Percentiles rank a stretch among this genome's conserved stretches.
Conservation (phyloP, 2,329 filamentous ascomycete species). For the Hypomyces rosellus region DNA sequence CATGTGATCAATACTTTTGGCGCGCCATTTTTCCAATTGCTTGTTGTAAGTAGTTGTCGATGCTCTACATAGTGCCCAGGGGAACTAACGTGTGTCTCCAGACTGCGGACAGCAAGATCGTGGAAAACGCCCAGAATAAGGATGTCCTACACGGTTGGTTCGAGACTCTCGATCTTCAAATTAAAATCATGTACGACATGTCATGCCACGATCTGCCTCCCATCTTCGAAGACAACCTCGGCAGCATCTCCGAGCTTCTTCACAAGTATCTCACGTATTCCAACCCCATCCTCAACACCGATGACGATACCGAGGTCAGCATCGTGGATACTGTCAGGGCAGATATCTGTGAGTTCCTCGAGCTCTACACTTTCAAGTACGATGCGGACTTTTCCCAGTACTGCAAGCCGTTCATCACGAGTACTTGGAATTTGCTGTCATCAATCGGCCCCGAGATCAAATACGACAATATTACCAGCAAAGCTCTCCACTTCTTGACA, state of each 20-base stretch:
- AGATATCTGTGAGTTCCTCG: slow-evolving; percentile 85
- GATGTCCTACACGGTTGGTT: slow-evolving; percentile 70
- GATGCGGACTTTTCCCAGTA: slow-evolving; percentile 85
- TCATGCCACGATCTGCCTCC: slow-evolving; percentile 96
- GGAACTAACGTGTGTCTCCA: slow-evolving; percentile 24
- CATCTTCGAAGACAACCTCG: slow-evolving; percentile 84
- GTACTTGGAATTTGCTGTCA: slow-evolving; percentile 86
- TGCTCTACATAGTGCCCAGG: not conserved
- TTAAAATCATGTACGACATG: slow-evolving; percentile 92
- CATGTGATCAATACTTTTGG: slow-evolving; percentile 87
- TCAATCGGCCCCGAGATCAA: slow-evolving; percentile 81
- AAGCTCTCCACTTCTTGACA: slow-evolving; percentile 88
- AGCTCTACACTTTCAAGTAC: slow-evolving; percentile 89
- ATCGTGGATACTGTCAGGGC: slow-evolving; percentile 82
- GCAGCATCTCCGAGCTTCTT: slow-evolving; percentile 67
- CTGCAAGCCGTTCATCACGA: slow-evolving; percentile 77
- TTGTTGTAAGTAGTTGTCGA: slow-evolving; percentile 50
- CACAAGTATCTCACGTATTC: slow-evolving; percentile 92
- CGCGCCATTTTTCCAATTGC: slow-evolving; percentile 71
- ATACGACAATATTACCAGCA: slow-evolving; percentile 91
- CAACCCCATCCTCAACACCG: slow-evolving; percentile 73
- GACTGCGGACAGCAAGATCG: slow-evolving; percentile 65
- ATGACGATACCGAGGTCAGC: slow-evolving; percentile 85
- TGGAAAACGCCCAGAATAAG: slow-evolving; percentile 69
- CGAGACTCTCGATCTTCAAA: slow-evolving; percentile 75